These are phyloP conservation scores for Nitzschia sp. DNA, from an alignment of 108 stramenopile species.

Conservation along the genomic window DNA sequence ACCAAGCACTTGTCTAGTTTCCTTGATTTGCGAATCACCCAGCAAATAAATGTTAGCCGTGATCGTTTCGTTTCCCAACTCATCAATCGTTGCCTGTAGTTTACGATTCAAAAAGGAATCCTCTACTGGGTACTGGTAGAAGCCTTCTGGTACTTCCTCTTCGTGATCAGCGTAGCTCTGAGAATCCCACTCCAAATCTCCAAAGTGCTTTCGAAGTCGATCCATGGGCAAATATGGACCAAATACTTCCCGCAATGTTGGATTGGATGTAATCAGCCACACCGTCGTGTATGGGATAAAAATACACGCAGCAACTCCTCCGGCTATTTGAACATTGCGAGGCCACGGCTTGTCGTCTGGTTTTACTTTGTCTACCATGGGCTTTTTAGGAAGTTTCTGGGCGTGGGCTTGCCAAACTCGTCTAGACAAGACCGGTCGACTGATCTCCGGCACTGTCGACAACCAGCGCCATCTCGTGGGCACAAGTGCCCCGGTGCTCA, in stretches of 20 bases:
- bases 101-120: constrained; percentile 12
- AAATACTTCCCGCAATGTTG: constrained; percentile 22
- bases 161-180: constrained; percentile 14
- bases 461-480: neutral
- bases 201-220: constrained; percentile 30
- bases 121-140: constrained; percentile 33
- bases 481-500: no score
- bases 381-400: constrained; percentile 17
- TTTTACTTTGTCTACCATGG: constrained; percentile 12
- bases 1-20: constrained; percentile 21
- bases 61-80: constrained; percentile 1
- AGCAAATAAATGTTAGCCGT: constrained; percentile 12
- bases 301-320: constrained; percentile 22
- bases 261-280: constrained; percentile 35
- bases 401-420: constrained; percentile 30
- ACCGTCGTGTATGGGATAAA: constrained; percentile 26
- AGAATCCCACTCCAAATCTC: constrained; percentile 32
- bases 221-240: constrained; percentile 27
- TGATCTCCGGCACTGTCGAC: constrained; percentile 5
- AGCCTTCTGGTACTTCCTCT: neutral
- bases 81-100: constrained; percentile 26
- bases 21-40: constrained; percentile 2
- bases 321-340: constrained; percentile 30
- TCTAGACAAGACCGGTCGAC: constrained; percentile 23
- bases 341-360: constrained; percentile 39